phyloP scores from a whole-genome alignment of 2,329 filamentous ascomycete species.

The Paraconiothyrium brasiliense region DNA sequence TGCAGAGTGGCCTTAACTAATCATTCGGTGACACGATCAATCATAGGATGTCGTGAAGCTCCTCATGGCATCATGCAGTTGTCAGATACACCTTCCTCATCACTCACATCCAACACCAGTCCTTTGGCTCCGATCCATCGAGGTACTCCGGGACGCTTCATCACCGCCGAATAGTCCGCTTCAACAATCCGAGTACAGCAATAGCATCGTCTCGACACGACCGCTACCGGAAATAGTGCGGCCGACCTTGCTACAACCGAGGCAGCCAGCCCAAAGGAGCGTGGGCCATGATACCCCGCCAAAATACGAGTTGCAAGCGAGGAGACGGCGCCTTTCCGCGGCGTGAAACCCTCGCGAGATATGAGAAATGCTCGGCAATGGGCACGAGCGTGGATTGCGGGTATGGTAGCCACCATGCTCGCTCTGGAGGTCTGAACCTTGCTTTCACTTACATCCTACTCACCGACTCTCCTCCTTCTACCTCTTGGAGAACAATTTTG shows the following conservation, averaged over 20 bases:
- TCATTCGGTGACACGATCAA: no score
- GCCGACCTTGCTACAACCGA: background rate
- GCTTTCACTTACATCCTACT: no score
- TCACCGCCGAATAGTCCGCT: background rate
- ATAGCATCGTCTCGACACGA: background rate
- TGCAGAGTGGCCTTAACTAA: background rate
- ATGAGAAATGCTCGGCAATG: slow-evolving; percentile 4
- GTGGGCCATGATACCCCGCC: background rate
- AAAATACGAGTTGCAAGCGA: slow-evolving; percentile 1
- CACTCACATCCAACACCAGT: background rate
- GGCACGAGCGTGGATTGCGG: slow-evolving; percentile 2
- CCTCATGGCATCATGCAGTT: background rate
- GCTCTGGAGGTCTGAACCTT: no score
- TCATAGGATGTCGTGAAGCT: no score
- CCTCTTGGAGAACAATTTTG: background rate
- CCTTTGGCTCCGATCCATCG: background rate
- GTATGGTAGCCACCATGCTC: background rate
- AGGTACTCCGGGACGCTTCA: background rate
- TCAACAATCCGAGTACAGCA: background rate
- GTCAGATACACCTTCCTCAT: background rate
- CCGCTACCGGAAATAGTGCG: background rate
- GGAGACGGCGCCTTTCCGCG: background rate
- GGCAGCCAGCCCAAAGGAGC: background rate
- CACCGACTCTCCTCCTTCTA: background rate
- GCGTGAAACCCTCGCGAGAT: background rate